phyloP scores from a whole-genome alignment of 495 filamentous ascomycete species.

The Barbatosphaeria neglecta region DNA sequence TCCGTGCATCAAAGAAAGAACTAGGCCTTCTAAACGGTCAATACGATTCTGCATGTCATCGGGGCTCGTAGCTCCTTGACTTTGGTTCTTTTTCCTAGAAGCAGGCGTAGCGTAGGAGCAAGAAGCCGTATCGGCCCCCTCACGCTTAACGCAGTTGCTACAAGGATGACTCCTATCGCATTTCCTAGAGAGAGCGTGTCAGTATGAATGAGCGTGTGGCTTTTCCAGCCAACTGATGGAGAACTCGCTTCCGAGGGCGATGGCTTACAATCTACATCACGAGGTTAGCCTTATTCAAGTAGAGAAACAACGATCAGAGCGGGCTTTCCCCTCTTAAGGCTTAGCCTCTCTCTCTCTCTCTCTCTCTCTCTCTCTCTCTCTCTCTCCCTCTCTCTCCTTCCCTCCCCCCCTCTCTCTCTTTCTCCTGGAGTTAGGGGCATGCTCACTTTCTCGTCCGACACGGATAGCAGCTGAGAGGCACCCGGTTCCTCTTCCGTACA shows the following conservation, averaged over 20 bases:
- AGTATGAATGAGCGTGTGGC: no score
- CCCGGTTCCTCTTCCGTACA: conserved; percentile 85
- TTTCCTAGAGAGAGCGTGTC: conserved; percentile 42
- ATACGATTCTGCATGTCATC: conserved; percentile 99
- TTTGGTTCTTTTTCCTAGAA: conserved; percentile 65
- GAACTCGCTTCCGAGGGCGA: conserved; percentile 33
- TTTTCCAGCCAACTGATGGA: not conserved
- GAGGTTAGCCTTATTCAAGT: no score
- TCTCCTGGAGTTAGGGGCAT: no score
- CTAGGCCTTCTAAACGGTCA: conserved; percentile 88
- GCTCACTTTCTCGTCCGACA: conserved; percentile 91
- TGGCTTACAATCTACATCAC: conserved; percentile 24
- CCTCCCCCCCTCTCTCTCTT: no score
- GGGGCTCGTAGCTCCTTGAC: conserved; percentile 49
- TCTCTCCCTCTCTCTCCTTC: no score
- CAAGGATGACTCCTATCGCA: conserved; percentile 89
- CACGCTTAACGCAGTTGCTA: conserved; percentile 86
- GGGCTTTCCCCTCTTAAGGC: no score
- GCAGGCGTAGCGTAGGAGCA: conserved; percentile 83
- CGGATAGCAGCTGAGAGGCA: conserved; percentile 87
- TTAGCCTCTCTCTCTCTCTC: no score
- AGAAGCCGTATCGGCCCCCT: conserved; percentile 57
- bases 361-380: no score
- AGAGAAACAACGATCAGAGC: no score
- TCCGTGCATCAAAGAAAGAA: conserved; percentile 92